phyloP scores from a whole-genome alignment of 495 filamentous ascomycete species.

The Tuber aestivum region DNA sequence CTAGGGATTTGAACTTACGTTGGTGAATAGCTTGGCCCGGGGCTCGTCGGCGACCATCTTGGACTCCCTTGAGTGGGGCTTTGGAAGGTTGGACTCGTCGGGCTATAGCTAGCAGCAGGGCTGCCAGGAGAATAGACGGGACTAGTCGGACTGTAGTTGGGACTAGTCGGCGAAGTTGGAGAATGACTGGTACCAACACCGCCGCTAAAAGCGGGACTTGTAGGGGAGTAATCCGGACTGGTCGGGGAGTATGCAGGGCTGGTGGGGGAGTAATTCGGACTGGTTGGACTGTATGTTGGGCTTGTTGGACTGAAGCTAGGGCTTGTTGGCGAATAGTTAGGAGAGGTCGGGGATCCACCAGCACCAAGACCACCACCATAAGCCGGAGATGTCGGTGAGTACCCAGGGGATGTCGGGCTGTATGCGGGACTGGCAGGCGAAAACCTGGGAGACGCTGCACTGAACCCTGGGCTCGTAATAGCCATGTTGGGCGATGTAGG shows the following conservation, averaged over 20 bases:
- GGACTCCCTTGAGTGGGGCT: slow-evolving; percentile 51
- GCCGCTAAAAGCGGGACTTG: slow-evolving; percentile 40
- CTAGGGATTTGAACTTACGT: slow-evolving; percentile 40
- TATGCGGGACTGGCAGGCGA: slow-evolving; percentile 77
- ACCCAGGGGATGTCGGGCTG: slow-evolving; percentile 63
- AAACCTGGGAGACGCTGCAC: slow-evolving; percentile 65
- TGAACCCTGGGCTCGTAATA: slow-evolving; percentile 55
- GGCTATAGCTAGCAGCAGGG: slow-evolving; percentile 68
- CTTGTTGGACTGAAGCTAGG: slow-evolving; percentile 59
- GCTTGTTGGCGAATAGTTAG: slow-evolving; percentile 60
- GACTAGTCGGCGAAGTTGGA: slow-evolving; percentile 47
- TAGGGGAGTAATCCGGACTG: slow-evolving; percentile 53
- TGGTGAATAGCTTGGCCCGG: slow-evolving; percentile 49
- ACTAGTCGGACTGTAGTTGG: slow-evolving; percentile 59
- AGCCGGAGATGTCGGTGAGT: slow-evolving; percentile 47
- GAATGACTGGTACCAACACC: slow-evolving; percentile 39
- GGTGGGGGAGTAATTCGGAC: slow-evolving; percentile 49
- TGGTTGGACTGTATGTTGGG: slow-evolving; percentile 61
- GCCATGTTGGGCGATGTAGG: slow-evolving; percentile 60
- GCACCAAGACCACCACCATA: slow-evolving; percentile 44
- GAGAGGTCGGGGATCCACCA: slow-evolving; percentile 49
- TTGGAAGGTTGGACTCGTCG: slow-evolving; percentile 66
- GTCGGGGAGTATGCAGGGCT: slow-evolving; percentile 66
- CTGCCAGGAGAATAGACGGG: slow-evolving; percentile 71
- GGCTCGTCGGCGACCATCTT: slow-evolving; percentile 51